A percentile compares a stretch with the other conserved stretches of the same genome.
Conservation (phyloP, 202 grass and related monocot genomes). For the Saccharum hybrid region DNA sequence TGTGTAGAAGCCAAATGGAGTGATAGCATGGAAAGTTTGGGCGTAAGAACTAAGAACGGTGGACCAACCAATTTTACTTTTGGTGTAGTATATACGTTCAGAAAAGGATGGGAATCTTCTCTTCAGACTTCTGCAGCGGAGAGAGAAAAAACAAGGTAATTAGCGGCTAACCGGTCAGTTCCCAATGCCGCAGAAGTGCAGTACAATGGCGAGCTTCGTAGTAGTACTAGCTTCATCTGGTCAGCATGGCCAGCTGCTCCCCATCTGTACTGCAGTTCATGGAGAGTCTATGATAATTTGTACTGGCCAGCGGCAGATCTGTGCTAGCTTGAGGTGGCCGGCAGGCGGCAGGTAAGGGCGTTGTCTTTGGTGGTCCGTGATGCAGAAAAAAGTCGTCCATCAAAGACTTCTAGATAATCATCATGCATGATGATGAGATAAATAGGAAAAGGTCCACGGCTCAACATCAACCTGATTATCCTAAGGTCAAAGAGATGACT, state of each 20-base stretch:
- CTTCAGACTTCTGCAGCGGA: background rate
- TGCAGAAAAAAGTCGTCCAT: background rate
- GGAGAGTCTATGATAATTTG: background rate
- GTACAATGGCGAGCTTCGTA: background rate
- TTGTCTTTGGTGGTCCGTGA: background rate
- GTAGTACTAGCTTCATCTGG: conserved; percentile 10
- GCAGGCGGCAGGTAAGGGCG: background rate
- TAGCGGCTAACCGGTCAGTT: background rate
- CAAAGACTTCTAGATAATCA: conserved; percentile 9
- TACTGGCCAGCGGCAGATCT: background rate
- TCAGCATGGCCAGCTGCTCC: conserved; percentile 17
- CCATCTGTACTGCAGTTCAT: conserved; percentile 19
- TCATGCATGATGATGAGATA: background rate
- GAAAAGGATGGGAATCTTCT: background rate
- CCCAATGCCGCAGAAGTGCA: background rate
- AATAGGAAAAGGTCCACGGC: background rate
- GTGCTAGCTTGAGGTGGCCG: background rate
- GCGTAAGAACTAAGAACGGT: background rate
- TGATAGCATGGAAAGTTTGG: background rate
- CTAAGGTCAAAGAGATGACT: background rate
- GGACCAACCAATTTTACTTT: background rate
- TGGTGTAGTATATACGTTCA: background rate
- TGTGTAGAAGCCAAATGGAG: background rate
- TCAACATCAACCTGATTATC: background rate
- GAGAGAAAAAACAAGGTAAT: background rate